Evolutionary conservation across 179 eudicot genomes (phyloP).

Genomic region (Actinidia arguta): DNA sequence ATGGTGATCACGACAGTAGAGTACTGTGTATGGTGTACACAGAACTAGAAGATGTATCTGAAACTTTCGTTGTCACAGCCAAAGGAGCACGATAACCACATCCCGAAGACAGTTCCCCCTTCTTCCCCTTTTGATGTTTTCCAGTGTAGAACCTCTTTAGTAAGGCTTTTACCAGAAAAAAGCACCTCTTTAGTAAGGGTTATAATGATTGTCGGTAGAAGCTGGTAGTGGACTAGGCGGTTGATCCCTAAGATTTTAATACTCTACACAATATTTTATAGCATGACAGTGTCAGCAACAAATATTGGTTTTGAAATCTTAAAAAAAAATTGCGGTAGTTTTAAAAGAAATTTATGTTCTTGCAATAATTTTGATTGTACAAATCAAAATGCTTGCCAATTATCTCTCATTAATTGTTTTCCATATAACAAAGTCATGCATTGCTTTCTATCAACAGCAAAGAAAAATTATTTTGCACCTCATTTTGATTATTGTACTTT

Average conservation of each 20-base stretch:
- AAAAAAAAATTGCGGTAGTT: neutral
- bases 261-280: neutral
- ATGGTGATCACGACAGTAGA: neutral
- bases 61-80: constrained; percentile 1
- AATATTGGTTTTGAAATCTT: neutral
- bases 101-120: neutral
- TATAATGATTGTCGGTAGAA: neutral
- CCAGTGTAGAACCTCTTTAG: neutral
- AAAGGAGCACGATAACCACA: neutral
- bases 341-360: neutral
- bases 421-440: neutral
- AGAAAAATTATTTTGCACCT: neutral
- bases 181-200: neutral
- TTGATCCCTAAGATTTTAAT: neutral
- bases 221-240: neutral
- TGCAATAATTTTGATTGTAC: neutral
- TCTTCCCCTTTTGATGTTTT: too few relatives aligned
- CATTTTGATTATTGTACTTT: neutral
- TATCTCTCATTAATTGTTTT: neutral
- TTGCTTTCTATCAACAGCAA: neutral
- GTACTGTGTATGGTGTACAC: neutral
- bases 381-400: neutral
- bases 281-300: neutral
- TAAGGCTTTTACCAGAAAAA: too few relatives aligned
- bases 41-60: neutral